Evolutionary conservation across 345 rosid species (phyloP).

Genomic region (Cardiospermum halicacabum): DNA sequence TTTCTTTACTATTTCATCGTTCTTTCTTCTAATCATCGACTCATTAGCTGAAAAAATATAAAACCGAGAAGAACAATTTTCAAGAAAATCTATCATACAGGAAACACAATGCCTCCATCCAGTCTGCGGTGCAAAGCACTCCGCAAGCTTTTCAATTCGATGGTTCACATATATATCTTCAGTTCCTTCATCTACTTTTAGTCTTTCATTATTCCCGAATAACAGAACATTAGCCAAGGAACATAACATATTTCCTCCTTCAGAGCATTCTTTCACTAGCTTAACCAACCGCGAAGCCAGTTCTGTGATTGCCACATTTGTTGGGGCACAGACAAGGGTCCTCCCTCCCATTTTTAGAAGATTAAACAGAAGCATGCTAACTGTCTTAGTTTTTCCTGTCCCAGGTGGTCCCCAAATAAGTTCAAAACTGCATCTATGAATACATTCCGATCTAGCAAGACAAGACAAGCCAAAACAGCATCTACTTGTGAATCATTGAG

Average conservation of each 20-base stretch:
- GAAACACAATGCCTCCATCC: conserved; percentile 12
- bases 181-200: conserved; percentile 3
- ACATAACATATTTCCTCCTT: background rate
- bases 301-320: background rate
- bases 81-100: conserved; percentile 6
- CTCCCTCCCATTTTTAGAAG: background rate
- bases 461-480: conserved; percentile 9
- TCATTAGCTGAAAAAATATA: conserved; percentile 19
- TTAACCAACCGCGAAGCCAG: background rate
- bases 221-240: conserved; percentile 11
- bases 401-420: background rate
- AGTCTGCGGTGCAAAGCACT: conserved; percentile 11
- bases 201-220: conserved; percentile 14
- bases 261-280: background rate
- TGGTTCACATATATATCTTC: conserved; percentile 21
- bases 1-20: conserved; percentile 10
- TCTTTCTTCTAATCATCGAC: background rate
- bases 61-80: conserved; percentile 1
- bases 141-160: conserved; percentile 14
- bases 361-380: background rate
- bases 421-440: background rate
- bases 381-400: background rate
- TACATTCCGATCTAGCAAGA: background rate
- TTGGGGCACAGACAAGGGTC: background rate
- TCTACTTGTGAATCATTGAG: background rate